Base-by-base conservation (phyloP, 805 yeast species). In the Blastobotrys peoriensis region DNA sequence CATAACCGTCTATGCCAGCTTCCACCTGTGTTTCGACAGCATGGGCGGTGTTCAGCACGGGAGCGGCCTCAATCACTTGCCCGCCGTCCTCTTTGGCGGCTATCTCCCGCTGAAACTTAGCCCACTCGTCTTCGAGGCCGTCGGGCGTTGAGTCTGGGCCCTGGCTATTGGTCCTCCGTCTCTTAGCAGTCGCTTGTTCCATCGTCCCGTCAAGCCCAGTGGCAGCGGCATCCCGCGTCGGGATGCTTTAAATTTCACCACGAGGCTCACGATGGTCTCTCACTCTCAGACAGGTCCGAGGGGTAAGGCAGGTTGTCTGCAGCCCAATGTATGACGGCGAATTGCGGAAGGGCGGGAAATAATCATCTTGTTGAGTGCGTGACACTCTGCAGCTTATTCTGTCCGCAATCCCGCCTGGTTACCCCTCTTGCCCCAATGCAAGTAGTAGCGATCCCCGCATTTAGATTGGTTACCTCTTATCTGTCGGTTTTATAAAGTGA, bases 1-100 rank as follows among this genome's bases (percentile, higher is more conserved):
- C 52, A 21, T 41, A 46, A 4, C 40, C 51, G 13, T 36, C 46
- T 49, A 6, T 46, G 50, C 10, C 28, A 44, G 38, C 40, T 16
- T 42, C 46, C 6, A 27, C 40, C n/a, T 41, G 40, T 22, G 38
- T 48, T 16, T 41, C 44, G 16, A 10, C 5, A 19, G 57, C 20
- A 41, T 58, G 17, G 40, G 53, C 8, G 17, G 35, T 17, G 6
- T 25, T 34, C 6, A n/a, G n/a, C n/a, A n/a, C n/a, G n/a, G n/a
- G n/a, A n/a, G n/a, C n/a, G 19, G 41, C 43, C n/a, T 39, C 30
- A 10, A 44, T 44, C 33, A 44, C 47, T 23, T 25, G 10, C 13
- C 13, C 30, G 30, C 8, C 30, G 10, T 25, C 10, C 30, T 25
- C 30, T 25, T 25, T 25, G 8, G 8, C 36, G 5, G 41, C 45